Evolutionary conservation across 805 yeast species (phyloP), one percentile per base, ranked within the genome.

Genomic region (Yamadazyma scolyti): DNA sequence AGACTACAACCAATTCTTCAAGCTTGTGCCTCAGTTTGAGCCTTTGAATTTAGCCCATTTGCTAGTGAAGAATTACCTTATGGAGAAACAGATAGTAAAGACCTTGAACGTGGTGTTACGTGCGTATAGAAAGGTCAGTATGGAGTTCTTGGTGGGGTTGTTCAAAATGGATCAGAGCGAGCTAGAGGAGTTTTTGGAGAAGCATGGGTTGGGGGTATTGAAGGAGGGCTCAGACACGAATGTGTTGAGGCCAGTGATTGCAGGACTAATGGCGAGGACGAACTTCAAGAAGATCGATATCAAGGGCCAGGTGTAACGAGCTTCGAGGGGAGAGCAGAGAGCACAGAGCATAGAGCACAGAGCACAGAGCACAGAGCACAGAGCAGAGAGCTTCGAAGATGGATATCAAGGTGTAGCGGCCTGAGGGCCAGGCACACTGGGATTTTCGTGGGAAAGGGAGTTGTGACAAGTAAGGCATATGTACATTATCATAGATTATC

Each of bases 241-340:
- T 1, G 39, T 40, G 3, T 52, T 65, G 2, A 52, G 72, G 35
- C 55, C 49, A 0, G 54, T 77, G 4, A 52, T 60, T 25, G 39
- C 53, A 37, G 39, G 61, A 48, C 28, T 65, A 56, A 42, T 56
- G 54, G 39, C 56, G 44, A 28, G 25, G n/a, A 41, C 61, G 2
- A 61, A 57, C 20, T 68, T 70, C 43, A 73, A 62, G 37, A 80
- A 70, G 48, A 78, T 89, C 9, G 97, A 89, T 50, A 88, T 90
- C 40, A 89, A 89, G 63, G 97, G 97, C 1, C 97, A 89, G 57
- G 68, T 78, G 6, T 79, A 54, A 43, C 10, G 20, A 19, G 20
- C n/a, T n/a, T n/a, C n/a, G n/a, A n/a, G n/a, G n/a, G n/a, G n/a
- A n/a, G n/a, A n/a, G n/a, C n/a, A n/a, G n/a, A n/a, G n/a, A n/a